phyloP scores from a whole-genome alignment of 176 grass and related monocot species.

The Rhynchospora tenuis region DNA sequence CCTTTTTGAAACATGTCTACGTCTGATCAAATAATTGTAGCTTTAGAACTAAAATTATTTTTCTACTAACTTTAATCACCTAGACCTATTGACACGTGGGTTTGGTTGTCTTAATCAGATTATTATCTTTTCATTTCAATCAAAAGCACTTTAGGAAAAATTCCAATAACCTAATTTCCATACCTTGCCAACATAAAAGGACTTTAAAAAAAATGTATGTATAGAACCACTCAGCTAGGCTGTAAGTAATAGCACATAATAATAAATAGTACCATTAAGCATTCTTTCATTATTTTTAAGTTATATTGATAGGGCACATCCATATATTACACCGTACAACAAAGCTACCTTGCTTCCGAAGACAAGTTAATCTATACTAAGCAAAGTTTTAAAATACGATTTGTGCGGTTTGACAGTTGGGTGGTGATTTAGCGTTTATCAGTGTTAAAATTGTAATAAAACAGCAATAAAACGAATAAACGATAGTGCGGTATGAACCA shows the following conservation, averaged over 20 bases:
- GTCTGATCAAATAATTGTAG: neutral
- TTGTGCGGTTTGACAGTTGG: too few relatives aligned
- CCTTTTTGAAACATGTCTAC: neutral
- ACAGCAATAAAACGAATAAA: too few relatives aligned
- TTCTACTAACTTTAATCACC: neutral
- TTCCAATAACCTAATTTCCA: neutral
- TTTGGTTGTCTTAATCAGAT: neutral
- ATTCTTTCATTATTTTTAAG: neutral
- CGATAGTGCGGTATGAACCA: too few relatives aligned
- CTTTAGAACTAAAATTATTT: neutral
- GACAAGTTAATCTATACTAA: too few relatives aligned
- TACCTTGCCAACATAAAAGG: constrained; percentile 5
- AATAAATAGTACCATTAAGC: neutral
- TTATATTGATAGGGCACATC: neutral
- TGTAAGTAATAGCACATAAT: neutral
- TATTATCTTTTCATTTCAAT: neutral
- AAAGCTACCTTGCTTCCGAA: too few relatives aligned
- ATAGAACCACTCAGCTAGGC: neutral
- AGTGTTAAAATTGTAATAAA: too few relatives aligned
- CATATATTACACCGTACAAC: neutral
- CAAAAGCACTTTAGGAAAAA: neutral
- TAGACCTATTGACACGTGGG: neutral
- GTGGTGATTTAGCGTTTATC: too few relatives aligned
- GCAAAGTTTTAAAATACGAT: too few relatives aligned
- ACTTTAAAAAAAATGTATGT: neutral